Evolutionary conservation across 1,284 basidiomycete genomes (phyloP).

Genomic region (Marasmius fiardii): DNA sequence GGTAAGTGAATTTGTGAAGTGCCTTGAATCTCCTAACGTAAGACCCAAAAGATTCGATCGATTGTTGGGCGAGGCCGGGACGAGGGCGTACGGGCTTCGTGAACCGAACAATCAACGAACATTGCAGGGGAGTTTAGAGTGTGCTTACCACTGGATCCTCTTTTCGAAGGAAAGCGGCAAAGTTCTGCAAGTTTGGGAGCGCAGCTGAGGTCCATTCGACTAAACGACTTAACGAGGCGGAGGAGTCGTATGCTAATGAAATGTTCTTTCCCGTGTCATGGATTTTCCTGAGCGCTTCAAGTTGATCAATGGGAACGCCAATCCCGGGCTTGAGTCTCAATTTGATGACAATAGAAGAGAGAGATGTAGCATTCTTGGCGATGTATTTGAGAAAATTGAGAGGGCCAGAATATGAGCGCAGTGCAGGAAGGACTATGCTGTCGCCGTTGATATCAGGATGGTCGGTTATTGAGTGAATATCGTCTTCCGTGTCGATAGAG

Average conservation of each 20-base stretch:
- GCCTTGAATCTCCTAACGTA: background rate
- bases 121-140: background rate
- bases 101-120: too few species aligned
- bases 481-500: background rate
- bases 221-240: background rate
- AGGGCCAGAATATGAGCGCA: conserved; percentile 1
- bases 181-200: background rate
- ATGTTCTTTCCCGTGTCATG: background rate
- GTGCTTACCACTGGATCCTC: background rate
- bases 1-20: background rate
- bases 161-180: background rate
- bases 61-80: background rate
- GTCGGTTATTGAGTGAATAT: background rate
- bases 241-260: background rate
- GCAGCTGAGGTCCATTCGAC: background rate
- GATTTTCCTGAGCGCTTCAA: background rate
- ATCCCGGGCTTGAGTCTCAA: background rate
- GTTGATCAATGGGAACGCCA: background rate
- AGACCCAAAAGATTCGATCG: background rate
- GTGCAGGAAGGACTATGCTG: background rate
- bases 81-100: background rate
- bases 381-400: background rate
- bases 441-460: background rate
- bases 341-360: background rate
- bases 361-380: background rate